A percentile compares a stretch with the other conserved stretches of the same genome.
phyloP scores from a whole-genome alignment of 2,329 filamentous ascomycete species.

The Atkinsonella hypoxylon region DNA sequence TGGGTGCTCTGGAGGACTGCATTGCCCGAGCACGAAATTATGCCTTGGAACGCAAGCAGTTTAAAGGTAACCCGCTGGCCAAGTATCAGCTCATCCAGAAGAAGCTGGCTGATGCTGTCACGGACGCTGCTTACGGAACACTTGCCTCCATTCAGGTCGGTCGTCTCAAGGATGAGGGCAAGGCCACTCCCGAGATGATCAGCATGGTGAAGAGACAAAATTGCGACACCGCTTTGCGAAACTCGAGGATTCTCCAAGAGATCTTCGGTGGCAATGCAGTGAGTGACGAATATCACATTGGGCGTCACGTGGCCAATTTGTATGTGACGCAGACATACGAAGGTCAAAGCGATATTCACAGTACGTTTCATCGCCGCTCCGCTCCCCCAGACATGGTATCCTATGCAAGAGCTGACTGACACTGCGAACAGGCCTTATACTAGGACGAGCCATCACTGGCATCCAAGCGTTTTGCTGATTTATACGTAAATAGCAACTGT shows the following conservation, averaged over 20 bases:
- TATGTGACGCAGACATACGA: slow-evolving; percentile 98
- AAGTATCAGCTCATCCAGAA: slow-evolving; percentile 97
- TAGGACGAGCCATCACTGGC: slow-evolving; percentile 58
- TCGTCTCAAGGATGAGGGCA: slow-evolving; percentile 82
- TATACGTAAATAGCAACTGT: neutral
- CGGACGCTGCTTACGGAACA: slow-evolving; percentile 85
- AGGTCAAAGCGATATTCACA: slow-evolving; percentile 94
- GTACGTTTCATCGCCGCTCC: slow-evolving; percentile 39
- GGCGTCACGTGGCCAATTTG: slow-evolving; percentile 86
- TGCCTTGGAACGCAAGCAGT: slow-evolving; percentile 86
- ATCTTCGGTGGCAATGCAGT: slow-evolving; percentile 97
- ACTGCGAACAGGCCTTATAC: slow-evolving; percentile 46
- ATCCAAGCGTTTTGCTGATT: slow-evolving; percentile 64
- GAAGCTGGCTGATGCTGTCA: slow-evolving; percentile 86
- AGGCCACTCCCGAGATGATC: slow-evolving; percentile 89
- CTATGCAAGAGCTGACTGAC: slow-evolving; percentile 2
- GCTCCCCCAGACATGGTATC: neutral
- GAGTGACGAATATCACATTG: slow-evolving; percentile 93
- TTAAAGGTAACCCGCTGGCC: slow-evolving; percentile 88
- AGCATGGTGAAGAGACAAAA: slow-evolving; percentile 95
- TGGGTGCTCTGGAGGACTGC: slow-evolving; percentile 90
- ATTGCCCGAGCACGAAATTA: slow-evolving; percentile 72
- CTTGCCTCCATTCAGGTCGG: slow-evolving; percentile 84
- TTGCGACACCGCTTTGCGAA: slow-evolving; percentile 76
- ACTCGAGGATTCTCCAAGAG: slow-evolving; percentile 76